Conservation (phyloP, 495 filamentous ascomycete genomes). For the Symbiotaphrina buchneri region DNA sequence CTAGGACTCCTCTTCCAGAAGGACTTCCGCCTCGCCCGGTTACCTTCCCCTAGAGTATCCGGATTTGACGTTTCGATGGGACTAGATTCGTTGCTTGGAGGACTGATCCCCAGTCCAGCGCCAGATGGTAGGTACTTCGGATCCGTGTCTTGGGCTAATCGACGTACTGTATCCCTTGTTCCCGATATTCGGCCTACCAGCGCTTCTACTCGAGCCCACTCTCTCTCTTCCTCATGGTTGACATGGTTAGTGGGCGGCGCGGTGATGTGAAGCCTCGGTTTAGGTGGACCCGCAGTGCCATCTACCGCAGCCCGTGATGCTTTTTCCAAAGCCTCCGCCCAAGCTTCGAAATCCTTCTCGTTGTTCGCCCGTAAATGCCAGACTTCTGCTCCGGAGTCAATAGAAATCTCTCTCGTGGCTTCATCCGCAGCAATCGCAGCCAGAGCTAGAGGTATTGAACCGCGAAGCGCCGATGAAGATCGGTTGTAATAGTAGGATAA, state of each 20-base stretch:
- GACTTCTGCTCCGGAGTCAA: conserved; percentile 89
- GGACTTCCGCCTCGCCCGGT: conserved; percentile 25
- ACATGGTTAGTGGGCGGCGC: background rate
- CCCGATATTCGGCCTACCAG: conserved; percentile 68
- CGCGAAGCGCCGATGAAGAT: conserved; percentile 72
- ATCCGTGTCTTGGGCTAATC: conserved; percentile 64
- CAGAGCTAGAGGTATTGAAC: conserved; percentile 76
- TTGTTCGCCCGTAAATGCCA: conserved; percentile 86
- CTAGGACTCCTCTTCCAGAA: conserved; percentile 90
- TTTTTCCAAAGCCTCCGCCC: conserved; percentile 66
- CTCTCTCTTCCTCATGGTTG: conserved; percentile 36
- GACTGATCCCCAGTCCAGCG: too few relatives aligned
- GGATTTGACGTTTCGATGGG: too few relatives aligned
- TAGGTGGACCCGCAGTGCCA: too few relatives aligned
- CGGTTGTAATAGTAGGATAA: conserved; percentile 89
- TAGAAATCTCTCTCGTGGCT: conserved; percentile 71
- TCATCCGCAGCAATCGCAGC: conserved; percentile 81
- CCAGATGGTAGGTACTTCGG: too few relatives aligned
- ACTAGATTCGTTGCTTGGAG: too few relatives aligned
- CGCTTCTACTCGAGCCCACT: conserved; percentile 69
- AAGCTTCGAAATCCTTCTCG: conserved; percentile 62
- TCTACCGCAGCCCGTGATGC: conserved; percentile 31
- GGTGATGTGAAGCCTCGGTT: background rate
- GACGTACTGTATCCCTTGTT: conserved; percentile 66
- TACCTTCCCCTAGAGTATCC: conserved; percentile 23